Evolutionary conservation across 2,329 filamentous ascomycete genomes (phyloP).

Genomic region (Fonsecaea monophora): DNA sequence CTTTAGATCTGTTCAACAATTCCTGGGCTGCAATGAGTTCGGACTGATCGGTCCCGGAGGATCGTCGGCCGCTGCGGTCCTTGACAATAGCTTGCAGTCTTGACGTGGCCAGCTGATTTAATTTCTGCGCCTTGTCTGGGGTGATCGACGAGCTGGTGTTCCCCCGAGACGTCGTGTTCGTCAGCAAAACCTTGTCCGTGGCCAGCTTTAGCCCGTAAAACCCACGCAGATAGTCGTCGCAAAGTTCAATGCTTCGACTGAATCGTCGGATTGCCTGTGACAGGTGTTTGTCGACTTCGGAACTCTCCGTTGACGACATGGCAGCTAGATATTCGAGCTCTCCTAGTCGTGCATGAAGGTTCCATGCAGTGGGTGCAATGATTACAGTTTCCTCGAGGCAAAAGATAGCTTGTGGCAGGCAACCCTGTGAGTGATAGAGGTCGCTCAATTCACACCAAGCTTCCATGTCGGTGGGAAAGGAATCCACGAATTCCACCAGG

Average conservation of each 20-base stretch:
- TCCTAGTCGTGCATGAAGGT: conserved; percentile 85
- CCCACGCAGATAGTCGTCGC: conserved; percentile 87
- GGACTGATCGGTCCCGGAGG: conserved; percentile 45
- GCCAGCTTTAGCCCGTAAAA: conserved; percentile 81
- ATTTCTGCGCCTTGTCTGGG: conserved; percentile 40
- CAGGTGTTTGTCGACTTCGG: conserved; percentile 59
- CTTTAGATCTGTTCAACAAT: conserved; percentile 45
- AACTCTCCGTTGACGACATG: conserved; percentile 44
- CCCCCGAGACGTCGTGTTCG: conserved; percentile 26
- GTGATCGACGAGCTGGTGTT: conserved; percentile 19
- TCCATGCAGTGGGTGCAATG: conserved; percentile 91
- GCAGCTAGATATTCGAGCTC: conserved; percentile 75
- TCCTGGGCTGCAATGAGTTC: conserved; percentile 53
- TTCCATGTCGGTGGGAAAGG: conserved; percentile 87
- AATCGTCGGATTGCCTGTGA: conserved; percentile 82
- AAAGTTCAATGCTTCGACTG: conserved; percentile 88
- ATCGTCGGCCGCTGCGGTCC: conserved; percentile 43
- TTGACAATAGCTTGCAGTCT: conserved; percentile 49
- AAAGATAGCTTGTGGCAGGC: conserved; percentile 83
- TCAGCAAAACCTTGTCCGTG: conserved; percentile 36
- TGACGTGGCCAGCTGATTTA: conserved; percentile 48
- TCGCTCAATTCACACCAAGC: conserved; percentile 92
- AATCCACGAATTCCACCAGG: conserved; percentile 77
- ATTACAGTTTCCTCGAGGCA: conserved; percentile 89
- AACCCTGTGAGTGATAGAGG: conserved; percentile 78